Evolutionary conservation across 2,329 filamentous ascomycete genomes (phyloP).

Genomic region (Cercospora berteroae): DNA sequence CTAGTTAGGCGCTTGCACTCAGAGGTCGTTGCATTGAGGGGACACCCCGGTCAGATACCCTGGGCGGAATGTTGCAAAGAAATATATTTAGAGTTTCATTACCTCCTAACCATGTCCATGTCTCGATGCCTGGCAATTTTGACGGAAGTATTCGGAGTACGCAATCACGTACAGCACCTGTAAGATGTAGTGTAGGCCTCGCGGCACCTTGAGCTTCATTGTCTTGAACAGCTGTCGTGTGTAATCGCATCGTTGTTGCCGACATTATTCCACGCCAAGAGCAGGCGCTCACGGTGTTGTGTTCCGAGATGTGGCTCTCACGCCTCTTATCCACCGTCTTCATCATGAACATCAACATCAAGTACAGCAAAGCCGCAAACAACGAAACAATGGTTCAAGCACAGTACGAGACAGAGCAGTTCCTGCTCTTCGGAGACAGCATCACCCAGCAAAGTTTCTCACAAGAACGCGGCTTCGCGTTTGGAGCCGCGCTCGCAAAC

Average conservation of each 20-base stretch:
- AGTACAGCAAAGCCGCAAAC: background rate
- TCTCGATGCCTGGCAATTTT: background rate
- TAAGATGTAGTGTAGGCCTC: background rate
- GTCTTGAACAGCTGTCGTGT: background rate
- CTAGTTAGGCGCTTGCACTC: too few species aligned
- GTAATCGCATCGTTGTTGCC: background rate
- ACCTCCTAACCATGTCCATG: background rate
- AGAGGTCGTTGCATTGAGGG: too few species aligned
- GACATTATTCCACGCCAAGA: background rate
- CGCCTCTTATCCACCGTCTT: background rate
- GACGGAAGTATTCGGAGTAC: background rate
- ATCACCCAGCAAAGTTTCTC: conserved; percentile 70
- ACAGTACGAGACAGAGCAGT: conserved; percentile 34
- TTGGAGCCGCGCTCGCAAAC: conserved; percentile 68
- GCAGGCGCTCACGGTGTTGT: background rate
- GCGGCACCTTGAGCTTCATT: background rate
- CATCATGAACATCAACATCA: conserved; percentile 10
- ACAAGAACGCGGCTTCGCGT: conserved; percentile 65
- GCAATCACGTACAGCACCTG: background rate
- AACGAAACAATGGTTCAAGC: conserved; percentile 2
- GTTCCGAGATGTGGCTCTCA: background rate
- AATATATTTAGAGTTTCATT: background rate
- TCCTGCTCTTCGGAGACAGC: conserved; percentile 84
- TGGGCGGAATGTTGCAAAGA: background rate
- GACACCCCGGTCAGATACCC: too few species aligned